These are phyloP conservation scores for Entophlyctis luteolus DNA, from an alignment of 192 early-diverging fungal species.

Conservation along the genomic window DNA sequence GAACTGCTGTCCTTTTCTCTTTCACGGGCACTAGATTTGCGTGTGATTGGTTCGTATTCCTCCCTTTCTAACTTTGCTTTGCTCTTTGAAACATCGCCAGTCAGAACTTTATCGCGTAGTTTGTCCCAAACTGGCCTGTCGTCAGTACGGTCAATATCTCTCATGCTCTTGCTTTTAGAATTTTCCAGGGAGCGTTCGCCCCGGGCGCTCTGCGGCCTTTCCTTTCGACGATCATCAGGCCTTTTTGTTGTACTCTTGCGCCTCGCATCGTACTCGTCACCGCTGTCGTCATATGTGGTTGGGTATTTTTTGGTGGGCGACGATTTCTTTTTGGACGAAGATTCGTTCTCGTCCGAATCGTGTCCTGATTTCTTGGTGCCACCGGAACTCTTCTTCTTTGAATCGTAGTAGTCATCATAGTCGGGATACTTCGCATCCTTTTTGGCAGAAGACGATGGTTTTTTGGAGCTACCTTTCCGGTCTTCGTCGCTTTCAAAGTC, in stretches of 20 bases:
- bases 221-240: too few species aligned
- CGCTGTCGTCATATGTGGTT: too few species aligned
- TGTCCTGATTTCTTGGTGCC: neutral
- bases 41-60: constrained; percentile 1
- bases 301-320: constrained; percentile 1
- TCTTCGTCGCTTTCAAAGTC: too few species aligned
- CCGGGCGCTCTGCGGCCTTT: constrained; percentile 4
- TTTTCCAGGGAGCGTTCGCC: neutral
- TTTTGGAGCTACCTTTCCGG: neutral
- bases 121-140: constrained; percentile 1
- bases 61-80: neutral
- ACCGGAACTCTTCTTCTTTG: neutral
- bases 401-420: neutral
- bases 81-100: neutral
- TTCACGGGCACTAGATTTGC: neutral
- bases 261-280: too few species aligned
- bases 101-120: constrained; percentile 5
- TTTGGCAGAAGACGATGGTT: neutral
- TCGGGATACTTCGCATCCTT: neutral
- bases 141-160: neutral
- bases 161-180: constrained; percentile 19
- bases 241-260: too few species aligned
- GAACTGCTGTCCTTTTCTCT: neutral
- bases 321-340: constrained; percentile 8
- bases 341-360: constrained; percentile 13